Base-by-base conservation (phyloP, 768 basidiomycete species). In the Macrolepiota fuliginosa region DNA sequence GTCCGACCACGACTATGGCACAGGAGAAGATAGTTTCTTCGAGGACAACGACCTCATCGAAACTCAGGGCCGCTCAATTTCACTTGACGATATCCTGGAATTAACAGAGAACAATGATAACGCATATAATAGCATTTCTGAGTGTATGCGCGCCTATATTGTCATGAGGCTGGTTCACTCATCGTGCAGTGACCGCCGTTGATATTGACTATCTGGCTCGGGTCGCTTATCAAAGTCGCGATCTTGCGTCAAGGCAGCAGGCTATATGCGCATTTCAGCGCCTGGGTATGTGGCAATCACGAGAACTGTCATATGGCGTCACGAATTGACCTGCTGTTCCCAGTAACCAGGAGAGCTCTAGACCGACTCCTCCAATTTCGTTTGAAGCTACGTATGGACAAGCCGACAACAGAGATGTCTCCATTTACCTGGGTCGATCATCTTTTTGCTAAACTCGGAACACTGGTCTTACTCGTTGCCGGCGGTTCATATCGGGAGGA, bases 1-100 rank as follows among this genome's bases (percentile, higher is more conserved):
- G 65, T 81, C 67, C 22, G 56, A 62, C 46, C 22, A 24, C 3
- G 60, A 54, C 4, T 37, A 22, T 12, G 46, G 58, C 10, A 29
- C 35, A 27, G 32, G 13, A n/a, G 37, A 55, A 36, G 56, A 45
- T 17, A 17, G 40, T 27, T 52, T 56, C 46, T 5, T 4, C 4
- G 54, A 61, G 12, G 5, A 12, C 15, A 35, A 54, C 11, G 17
- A 54, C 13, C 5, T 29, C 12, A 32, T 35, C 19, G 17, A 15
- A 25, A 10, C 22, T 11, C 9, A 36, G 19, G 7, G 11, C 27
- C 12, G 25, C 42, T 19, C 13, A 12, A 12, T 32, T 32, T 24
- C 59, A 35, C 52, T 54, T 49, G 59, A 61, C 1, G 52, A 47
- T 36, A 29, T 40, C 49, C 53, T 55, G 36, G 53, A 27, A 36